Percentiles rank a stretch among this genome's conserved stretches.
phyloP scores from a whole-genome alignment of 1,284 basidiomycete genomes.

The Anthracocystis panici-leucophaei region DNA sequence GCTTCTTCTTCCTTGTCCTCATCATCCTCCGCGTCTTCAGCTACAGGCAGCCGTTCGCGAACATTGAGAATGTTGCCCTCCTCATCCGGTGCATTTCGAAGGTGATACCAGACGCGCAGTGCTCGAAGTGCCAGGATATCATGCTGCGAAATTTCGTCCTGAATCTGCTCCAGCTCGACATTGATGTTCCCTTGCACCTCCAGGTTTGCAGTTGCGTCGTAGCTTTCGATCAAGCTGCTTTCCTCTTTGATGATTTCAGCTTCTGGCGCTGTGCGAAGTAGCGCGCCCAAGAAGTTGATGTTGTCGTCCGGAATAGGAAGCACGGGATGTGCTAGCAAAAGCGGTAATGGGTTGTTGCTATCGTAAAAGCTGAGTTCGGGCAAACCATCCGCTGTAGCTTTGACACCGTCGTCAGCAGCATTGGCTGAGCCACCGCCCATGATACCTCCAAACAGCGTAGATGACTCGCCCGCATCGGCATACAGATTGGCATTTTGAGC shows the following conservation, averaged over 20 bases:
- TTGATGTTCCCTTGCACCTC: conserved; percentile 12
- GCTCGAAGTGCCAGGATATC: conserved; percentile 49
- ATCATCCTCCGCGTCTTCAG: conserved; percentile 36
- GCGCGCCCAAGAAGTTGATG: conserved; percentile 59
- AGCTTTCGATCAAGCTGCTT: conserved; percentile 36
- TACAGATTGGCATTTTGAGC: conserved; percentile 55
- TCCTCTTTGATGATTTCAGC: conserved; percentile 49
- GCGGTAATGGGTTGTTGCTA: conserved; percentile 42
- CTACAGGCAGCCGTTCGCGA: conserved; percentile 40
- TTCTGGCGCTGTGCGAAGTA: conserved; percentile 61
- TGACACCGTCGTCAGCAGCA: conserved; percentile 34
- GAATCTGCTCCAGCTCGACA: conserved; percentile 28
- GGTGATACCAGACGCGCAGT: conserved; percentile 57
- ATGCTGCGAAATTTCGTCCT: conserved; percentile 47
- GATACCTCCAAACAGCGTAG: conserved; percentile 31
- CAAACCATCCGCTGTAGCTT: conserved; percentile 42
- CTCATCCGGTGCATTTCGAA: conserved; percentile 53
- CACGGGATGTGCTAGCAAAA: conserved; percentile 52
- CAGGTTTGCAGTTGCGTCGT: conserved; percentile 24
- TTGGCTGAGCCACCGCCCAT: conserved; percentile 6
- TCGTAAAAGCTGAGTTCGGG: conserved; percentile 57
- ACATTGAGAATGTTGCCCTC: conserved; percentile 57
- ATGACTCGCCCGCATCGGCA: conserved; percentile 29
- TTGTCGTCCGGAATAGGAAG: conserved; percentile 56
- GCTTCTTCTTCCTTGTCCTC: conserved; percentile 40